Conservation (phyloP, 2,329 filamentous ascomycete species). For the Colletotrichum scovillei region DNA sequence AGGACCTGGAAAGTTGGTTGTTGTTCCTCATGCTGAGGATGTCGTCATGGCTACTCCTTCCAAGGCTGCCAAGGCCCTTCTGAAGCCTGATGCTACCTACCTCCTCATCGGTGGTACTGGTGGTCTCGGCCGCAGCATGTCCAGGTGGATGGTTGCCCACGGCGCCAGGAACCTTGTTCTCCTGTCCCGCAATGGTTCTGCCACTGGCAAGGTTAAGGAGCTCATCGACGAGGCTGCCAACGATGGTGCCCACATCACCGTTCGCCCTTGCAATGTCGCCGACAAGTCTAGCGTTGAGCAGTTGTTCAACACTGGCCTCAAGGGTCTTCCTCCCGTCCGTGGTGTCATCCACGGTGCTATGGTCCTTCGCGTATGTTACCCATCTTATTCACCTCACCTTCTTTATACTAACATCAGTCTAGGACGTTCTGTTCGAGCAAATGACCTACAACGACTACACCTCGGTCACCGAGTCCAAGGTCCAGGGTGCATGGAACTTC, state of each 20-base stretch:
- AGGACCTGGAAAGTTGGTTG: slow-evolving; percentile 55
- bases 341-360: slow-evolving; percentile 59
- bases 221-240: slow-evolving; percentile 52
- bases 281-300: slow-evolving; percentile 41
- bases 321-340: slow-evolving; percentile 50
- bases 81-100: slow-evolving; percentile 58
- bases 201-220: slow-evolving; percentile 46
- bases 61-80: slow-evolving; percentile 46
- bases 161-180: slow-evolving; percentile 61
- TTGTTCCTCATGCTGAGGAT: slow-evolving; percentile 54
- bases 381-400: neutral
- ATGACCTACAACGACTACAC: slow-evolving; percentile 63
- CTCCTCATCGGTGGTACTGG: slow-evolving; percentile 64
- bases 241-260: slow-evolving; percentile 54
- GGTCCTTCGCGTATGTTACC: slow-evolving; percentile 47
- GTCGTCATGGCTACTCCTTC: slow-evolving; percentile 54
- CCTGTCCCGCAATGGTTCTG: slow-evolving; percentile 58
- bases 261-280: slow-evolving; percentile 62
- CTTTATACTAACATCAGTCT: slow-evolving; percentile 5
- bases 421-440: slow-evolving; percentile 63
- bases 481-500: slow-evolving; percentile 65
- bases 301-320: slow-evolving; percentile 37
- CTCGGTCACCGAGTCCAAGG: slow-evolving; percentile 61
- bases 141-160: slow-evolving; percentile 59
- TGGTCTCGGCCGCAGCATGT: slow-evolving; percentile 61